A percentile compares a stretch with the other conserved stretches of the same genome.
These are phyloP conservation scores for Alnus glutinosa DNA, from an alignment of 306 rosid species.

Conservation along the genomic window DNA sequence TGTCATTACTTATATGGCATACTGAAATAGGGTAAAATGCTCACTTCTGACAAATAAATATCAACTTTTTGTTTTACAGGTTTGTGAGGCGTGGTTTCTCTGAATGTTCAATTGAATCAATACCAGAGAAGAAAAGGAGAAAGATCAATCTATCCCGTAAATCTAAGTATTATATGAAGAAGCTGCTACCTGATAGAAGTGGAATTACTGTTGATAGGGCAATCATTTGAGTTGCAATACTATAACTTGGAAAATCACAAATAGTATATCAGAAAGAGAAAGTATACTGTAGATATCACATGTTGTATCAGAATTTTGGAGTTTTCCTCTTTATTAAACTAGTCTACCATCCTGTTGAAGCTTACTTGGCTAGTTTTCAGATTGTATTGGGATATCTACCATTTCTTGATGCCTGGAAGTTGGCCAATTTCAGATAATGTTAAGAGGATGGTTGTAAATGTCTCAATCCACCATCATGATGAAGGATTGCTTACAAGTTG, in stretches of 20 bases:
- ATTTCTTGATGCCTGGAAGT: background rate
- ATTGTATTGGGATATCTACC: background rate
- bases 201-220: constrained; percentile 59
- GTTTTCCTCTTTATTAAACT: background rate
- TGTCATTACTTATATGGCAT: background rate
- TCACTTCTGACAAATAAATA: constrained; percentile 13
- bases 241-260: background rate
- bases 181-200: constrained; percentile 67
- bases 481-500: no score
- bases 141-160: constrained; percentile 82
- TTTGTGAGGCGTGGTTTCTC: constrained; percentile 96
- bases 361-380: background rate
- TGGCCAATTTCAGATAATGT: background rate
- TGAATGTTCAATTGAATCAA: constrained; percentile 75
- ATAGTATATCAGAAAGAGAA: background rate
- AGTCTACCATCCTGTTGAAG: background rate
- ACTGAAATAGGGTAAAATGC: background rate
- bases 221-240: constrained; percentile 25
- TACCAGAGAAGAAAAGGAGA: constrained; percentile 72
- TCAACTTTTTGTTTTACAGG: constrained; percentile 48
- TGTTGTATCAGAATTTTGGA: background rate
- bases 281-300: background rate
- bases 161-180: constrained; percentile 89
- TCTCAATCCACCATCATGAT: background rate
- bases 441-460: background rate